A percentile compares a stretch with the other conserved stretches of the same genome.
phyloP scores from a whole-genome alignment of 305 asterid genomes.

The Fraxinus angustifolia region DNA sequence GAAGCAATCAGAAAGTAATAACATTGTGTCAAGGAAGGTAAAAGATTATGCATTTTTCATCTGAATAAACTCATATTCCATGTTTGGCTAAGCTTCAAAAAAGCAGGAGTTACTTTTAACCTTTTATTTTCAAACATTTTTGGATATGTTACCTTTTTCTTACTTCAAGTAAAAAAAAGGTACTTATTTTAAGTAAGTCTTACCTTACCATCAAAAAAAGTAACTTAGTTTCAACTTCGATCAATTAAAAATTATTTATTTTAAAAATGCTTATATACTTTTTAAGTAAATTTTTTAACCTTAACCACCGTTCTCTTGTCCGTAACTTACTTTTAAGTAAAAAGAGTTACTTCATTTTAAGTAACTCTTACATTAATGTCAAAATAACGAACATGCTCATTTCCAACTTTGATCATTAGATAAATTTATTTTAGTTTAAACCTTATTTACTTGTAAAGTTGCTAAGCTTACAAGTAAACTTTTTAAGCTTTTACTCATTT shows the following conservation, averaged over 20 bases:
- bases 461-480: not conserved
- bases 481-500: not conserved
- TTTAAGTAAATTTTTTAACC: not conserved
- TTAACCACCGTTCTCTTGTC: not conserved
- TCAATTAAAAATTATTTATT: not conserved
- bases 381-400: not conserved
- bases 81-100: not conserved
- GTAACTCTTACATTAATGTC: not conserved
- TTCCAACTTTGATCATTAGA: not conserved
- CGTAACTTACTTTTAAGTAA: constrained; percentile 1
- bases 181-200: not conserved
- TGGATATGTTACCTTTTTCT: not conserved
- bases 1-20: constrained; percentile 44
- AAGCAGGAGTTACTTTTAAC: not conserved
- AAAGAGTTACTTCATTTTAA: not conserved
- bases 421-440: not conserved
- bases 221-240: not conserved
- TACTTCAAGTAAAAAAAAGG: not conserved
- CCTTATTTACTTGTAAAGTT: not conserved
- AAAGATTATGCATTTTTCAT: constrained; percentile 4
- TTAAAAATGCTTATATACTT: not conserved
- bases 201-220: not conserved
- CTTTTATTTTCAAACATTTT: not conserved
- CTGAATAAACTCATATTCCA: not conserved
- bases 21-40: constrained; percentile 64